phyloP scores from a whole-genome alignment of 257 asterid species.

The Solanum ossicruentum region DNA sequence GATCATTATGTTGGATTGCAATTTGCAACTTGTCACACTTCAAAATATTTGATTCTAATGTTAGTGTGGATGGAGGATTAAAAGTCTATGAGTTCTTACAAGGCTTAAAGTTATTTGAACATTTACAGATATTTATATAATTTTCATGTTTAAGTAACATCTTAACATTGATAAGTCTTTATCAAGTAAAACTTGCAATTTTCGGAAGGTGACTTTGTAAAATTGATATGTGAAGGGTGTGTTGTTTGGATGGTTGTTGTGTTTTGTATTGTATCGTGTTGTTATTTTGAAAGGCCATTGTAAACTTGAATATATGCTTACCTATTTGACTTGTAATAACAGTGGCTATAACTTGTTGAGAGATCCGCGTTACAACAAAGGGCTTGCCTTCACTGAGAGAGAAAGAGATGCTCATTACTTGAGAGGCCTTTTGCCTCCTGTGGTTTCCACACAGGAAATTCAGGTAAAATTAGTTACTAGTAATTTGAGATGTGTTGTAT shows the following conservation, averaged over 20 bases:
- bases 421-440: conserved; percentile 17
- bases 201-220: not conserved
- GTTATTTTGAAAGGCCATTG: not conserved
- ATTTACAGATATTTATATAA: too few species aligned
- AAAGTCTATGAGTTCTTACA: not conserved
- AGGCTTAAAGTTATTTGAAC: too few species aligned
- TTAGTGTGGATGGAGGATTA: not conserved
- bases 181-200: too few species aligned
- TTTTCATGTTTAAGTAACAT: not conserved
- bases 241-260: not conserved
- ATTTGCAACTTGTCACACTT: not conserved
- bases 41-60: not conserved
- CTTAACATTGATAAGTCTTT: not conserved
- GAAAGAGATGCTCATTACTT: conserved; percentile 18
- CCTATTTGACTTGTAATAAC: not conserved
- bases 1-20: not conserved
- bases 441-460: conserved; percentile 6
- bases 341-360: conserved; percentile 16
- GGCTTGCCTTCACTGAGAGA: conserved; percentile 12
- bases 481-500: not conserved
- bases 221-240: not conserved
- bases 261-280: too few species aligned
- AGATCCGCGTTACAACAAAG: conserved; percentile 16
- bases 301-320: not conserved
- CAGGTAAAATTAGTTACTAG: not conserved